Conservation (phyloP, 176 grass and related monocot species). For the Rhynchospora tenuis region DNA sequence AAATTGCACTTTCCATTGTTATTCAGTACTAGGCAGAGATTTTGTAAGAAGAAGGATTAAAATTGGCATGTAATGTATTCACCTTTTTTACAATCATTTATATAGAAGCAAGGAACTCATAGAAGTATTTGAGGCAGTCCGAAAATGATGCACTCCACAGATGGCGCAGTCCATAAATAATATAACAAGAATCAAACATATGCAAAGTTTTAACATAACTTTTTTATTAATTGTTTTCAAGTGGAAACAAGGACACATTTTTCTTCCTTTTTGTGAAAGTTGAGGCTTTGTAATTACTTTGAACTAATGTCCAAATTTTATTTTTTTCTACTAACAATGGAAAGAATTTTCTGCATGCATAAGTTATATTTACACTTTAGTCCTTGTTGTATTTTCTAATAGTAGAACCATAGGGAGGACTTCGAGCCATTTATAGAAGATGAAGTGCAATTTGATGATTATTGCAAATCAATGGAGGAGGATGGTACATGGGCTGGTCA, state of each 20-base stretch:
- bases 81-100: neutral
- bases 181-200: neutral
- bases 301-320: neutral
- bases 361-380: neutral
- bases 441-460: slow-evolving; percentile 73
- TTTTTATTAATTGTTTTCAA: neutral
- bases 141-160: neutral
- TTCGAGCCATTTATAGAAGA: slow-evolving; percentile 98
- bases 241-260: neutral
- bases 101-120: neutral
- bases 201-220: neutral
- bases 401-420: slow-evolving; percentile 54
- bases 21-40: neutral
- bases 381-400: slow-evolving; percentile 16
- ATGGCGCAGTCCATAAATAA: neutral
- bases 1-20: neutral
- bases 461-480: slow-evolving; percentile 77
- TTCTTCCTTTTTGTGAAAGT: neutral
- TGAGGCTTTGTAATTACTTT: neutral
- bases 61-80: neutral
- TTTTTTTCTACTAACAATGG: neutral
- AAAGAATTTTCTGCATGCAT: neutral
- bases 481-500: slow-evolving; percentile 92
- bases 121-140: neutral
- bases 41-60: neutral